Percentiles rank a stretch among this genome's conserved stretches.
Conservation (phyloP, 1,284 basidiomycete species). For the Heterobasidion parviporum region DNA sequence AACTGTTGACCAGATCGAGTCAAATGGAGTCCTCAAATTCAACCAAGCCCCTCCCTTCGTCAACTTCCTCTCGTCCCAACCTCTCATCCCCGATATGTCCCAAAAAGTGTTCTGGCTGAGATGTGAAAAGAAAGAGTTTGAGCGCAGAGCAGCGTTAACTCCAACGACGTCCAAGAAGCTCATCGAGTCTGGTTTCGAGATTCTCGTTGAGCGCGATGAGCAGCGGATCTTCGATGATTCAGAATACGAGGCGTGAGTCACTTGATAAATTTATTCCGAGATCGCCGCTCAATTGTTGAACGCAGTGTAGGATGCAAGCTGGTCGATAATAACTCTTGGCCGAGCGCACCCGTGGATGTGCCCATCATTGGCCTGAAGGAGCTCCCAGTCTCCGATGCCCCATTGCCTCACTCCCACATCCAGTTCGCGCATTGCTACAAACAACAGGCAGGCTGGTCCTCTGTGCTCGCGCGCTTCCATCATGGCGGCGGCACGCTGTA, state of each 20-base stretch:
- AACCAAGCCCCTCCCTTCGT: not conserved
- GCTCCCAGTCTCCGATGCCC: slow-evolving; percentile 73
- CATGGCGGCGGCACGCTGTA: slow-evolving; percentile 86
- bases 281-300: slow-evolving; percentile 4
- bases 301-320: slow-evolving; percentile 83
- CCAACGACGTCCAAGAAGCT: slow-evolving; percentile 89
- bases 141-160: slow-evolving; percentile 89
- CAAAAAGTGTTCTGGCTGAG: slow-evolving; percentile 72
- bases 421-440: slow-evolving; percentile 99
- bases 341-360: slow-evolving; percentile 62
- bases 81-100: slow-evolving; percentile 16
- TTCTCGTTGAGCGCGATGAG: slow-evolving; percentile 89
- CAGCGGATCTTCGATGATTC: slow-evolving; percentile 94
- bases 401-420: slow-evolving; percentile 91
- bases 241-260: slow-evolving; percentile 85
- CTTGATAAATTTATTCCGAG: not conserved
- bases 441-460: slow-evolving; percentile 88
- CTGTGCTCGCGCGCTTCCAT: slow-evolving; percentile 84
- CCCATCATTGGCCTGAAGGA: slow-evolving; percentile 98
- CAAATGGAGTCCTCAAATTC: too few species aligned
- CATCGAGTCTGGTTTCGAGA: slow-evolving; percentile 87
- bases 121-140: slow-evolving; percentile 93
- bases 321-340: slow-evolving; percentile 88
- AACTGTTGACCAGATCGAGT: too few species aligned
- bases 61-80: not conserved